Evolutionary conservation across 169 alveolate species (phyloP).

Genomic region (Miamiensis avidus): DNA sequence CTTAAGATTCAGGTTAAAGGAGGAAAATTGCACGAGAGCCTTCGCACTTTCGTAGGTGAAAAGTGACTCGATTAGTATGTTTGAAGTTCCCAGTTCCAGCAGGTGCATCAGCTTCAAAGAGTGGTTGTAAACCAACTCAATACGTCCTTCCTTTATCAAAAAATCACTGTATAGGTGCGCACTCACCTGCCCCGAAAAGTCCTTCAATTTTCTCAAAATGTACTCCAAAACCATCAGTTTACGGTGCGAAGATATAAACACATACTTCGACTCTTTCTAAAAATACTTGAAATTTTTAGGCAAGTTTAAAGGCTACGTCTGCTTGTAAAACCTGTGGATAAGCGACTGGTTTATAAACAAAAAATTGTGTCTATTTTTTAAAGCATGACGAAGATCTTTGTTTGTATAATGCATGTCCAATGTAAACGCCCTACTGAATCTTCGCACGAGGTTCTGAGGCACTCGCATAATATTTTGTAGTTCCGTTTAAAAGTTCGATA

Average conservation of each 20-base stretch:
- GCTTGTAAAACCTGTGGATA: not conserved
- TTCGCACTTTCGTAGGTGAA: not conserved
- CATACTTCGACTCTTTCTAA: slow-evolving; percentile 5
- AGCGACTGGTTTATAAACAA: slow-evolving; percentile 1
- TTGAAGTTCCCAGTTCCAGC: not conserved
- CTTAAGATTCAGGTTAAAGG: slow-evolving; percentile 1
- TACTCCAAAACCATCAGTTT: not conserved
- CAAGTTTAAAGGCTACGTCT: no score
- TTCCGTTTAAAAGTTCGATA: slow-evolving; percentile 1
- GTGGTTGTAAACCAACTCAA: slow-evolving; percentile 6
- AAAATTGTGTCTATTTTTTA: not conserved
- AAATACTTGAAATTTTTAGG: not conserved
- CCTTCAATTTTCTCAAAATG: slow-evolving; percentile 1
- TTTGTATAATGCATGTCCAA: not conserved
- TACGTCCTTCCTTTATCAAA: not conserved
- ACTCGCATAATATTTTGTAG: not conserved
- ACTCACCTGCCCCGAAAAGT: not conserved
- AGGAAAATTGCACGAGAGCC: not conserved
- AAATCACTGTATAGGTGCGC: not conserved
- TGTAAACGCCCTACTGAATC: slow-evolving; percentile 1
- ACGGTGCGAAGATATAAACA: not conserved
- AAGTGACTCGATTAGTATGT: not conserved
- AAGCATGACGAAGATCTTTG: not conserved
- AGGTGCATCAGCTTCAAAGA: slow-evolving; percentile 5
- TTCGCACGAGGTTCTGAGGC: slow-evolving; percentile 1